phyloP scores from a whole-genome alignment of 129 eudicot species.

The Erigeron canadensis region DNA sequence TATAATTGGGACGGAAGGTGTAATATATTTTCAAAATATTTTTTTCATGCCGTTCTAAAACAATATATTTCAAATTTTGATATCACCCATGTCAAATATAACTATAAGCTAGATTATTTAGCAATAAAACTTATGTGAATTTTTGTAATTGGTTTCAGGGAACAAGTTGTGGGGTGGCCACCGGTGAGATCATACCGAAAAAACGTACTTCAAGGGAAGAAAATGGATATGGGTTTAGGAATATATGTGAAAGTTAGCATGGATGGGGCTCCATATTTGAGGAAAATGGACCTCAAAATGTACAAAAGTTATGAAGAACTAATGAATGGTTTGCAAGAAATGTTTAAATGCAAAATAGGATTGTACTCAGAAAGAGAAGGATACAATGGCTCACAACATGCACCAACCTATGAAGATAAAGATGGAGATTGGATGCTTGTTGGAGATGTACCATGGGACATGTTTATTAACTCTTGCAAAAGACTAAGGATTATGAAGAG shows the following conservation, averaged over 20 bases:
- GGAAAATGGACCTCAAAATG: constrained; percentile 74
- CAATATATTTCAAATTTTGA: constrained; percentile 6
- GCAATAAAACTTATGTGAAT: constrained; percentile 1
- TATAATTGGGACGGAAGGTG: no score
- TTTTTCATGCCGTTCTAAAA: no score
- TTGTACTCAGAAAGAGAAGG: constrained; percentile 74
- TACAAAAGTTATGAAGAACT: constrained; percentile 67
- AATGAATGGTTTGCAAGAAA: constrained; percentile 55
- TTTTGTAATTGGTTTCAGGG: constrained; percentile 40
- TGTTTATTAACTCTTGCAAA: constrained; percentile 71
- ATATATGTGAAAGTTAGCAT: constrained; percentile 85
- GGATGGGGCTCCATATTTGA: constrained; percentile 92
- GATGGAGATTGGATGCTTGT: constrained; percentile 97
- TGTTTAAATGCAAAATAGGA: constrained; percentile 79
- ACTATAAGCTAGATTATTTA: background rate
- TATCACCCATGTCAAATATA: constrained; percentile 1
- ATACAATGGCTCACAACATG: constrained; percentile 65
- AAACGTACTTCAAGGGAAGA: constrained; percentile 51
- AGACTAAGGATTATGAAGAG: constrained; percentile 84
- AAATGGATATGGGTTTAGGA: constrained; percentile 39
- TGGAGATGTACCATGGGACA: constrained; percentile 94
- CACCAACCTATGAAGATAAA: constrained; percentile 90
- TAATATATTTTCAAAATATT: no score
- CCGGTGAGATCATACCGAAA: constrained; percentile 86
- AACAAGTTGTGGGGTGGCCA: constrained; percentile 94